Percentiles rank a stretch among this genome's conserved stretches.
phyloP scores from a whole-genome alignment of 2,329 filamentous ascomycete genomes.

The Trichoderma breve region DNA sequence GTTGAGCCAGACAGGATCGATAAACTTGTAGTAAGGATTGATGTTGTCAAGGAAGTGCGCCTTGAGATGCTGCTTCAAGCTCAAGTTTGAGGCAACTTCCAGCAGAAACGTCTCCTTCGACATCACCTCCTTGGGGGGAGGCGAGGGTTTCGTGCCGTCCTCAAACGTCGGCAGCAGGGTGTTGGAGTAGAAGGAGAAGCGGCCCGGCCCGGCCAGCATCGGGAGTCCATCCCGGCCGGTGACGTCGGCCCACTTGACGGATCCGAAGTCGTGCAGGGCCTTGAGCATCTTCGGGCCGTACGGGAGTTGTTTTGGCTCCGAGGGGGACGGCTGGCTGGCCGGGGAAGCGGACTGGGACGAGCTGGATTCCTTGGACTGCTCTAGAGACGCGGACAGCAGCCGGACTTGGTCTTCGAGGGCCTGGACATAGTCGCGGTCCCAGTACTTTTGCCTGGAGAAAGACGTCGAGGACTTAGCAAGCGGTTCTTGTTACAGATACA shows the following conservation, averaged over 20 bases:
- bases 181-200: background rate
- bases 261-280: constrained; percentile 7
- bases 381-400: constrained; percentile 9
- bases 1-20: constrained; percentile 18
- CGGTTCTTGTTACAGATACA: background rate
- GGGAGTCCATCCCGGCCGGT: constrained; percentile 2
- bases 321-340: background rate
- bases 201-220: constrained; percentile 3
- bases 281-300: constrained; percentile 6
- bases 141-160: background rate
- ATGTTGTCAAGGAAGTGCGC: constrained; percentile 10
- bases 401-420: constrained; percentile 13
- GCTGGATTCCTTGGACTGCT: background rate
- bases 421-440: constrained; percentile 19
- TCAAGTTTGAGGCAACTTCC: constrained; percentile 8
- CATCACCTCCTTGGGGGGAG: background rate
- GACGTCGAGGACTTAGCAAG: background rate
- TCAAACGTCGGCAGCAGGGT: constrained; percentile 19
- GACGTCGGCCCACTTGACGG: constrained; percentile 8
- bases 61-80: constrained; percentile 18
- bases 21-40: constrained; percentile 13
- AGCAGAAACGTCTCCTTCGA: constrained; percentile 2
- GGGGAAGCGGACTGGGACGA: background rate
- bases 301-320: background rate
- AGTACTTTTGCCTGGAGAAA: constrained; percentile 16